These are phyloP conservation scores for Aegilops speltoides DNA, from an alignment of 176 grass and related monocot genomes.

Conservation along the genomic window DNA sequence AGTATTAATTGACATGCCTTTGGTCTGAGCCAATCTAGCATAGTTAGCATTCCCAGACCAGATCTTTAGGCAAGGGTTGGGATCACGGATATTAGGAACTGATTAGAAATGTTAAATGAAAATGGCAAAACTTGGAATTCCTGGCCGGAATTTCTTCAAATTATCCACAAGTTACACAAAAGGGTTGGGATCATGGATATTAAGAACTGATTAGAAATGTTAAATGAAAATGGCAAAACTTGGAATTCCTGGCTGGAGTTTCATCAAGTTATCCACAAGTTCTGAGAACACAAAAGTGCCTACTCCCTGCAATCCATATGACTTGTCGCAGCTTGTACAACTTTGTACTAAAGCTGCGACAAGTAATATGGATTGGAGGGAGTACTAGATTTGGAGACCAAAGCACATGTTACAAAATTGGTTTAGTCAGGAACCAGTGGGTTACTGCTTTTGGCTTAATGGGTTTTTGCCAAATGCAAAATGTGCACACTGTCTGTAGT, in stretches of 20 bases:
- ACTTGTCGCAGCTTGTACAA: too few species aligned
- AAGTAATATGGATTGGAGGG: too few species aligned
- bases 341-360: too few species aligned
- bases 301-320: not conserved
- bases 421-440: not conserved
- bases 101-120: not conserved
- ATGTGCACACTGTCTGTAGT: not conserved
- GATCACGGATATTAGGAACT: not conserved
- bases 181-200: not conserved
- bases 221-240: not conserved
- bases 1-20: not conserved
- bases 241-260: not conserved
- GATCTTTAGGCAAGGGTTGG: not conserved
- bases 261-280: not conserved
- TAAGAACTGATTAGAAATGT: not conserved
- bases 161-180: not conserved
- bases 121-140: not conserved
- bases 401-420: not conserved
- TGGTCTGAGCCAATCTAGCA: slow-evolving; percentile 1
- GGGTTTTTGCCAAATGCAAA: not conserved
- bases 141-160: not conserved
- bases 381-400: not conserved
- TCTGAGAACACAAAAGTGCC: not conserved
- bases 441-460: not conserved
- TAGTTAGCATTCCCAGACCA: not conserved